Evolutionary conservation across 805 yeast genomes (phyloP).

Genomic region (Trichomonascus vanleenenianus): DNA sequence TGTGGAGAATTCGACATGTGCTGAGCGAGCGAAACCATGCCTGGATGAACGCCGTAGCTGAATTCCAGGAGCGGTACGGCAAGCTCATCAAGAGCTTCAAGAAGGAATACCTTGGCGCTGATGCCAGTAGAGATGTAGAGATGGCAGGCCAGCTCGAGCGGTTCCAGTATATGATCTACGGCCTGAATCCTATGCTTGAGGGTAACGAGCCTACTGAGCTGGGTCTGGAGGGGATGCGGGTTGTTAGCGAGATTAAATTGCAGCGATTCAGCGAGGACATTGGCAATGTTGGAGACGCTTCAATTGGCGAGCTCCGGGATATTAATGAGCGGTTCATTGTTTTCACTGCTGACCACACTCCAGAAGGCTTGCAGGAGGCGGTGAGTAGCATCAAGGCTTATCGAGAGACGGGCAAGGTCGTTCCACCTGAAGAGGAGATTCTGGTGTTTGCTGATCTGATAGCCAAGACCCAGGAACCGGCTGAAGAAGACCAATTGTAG

Average conservation of each 20-base stretch:
- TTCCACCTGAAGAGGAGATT: conserved; percentile 17
- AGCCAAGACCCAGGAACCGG: no score
- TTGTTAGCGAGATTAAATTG: conserved; percentile 61
- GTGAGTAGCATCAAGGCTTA: conserved; percentile 37
- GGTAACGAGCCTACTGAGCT: conserved; percentile 50
- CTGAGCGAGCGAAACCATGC: conserved; percentile 78
- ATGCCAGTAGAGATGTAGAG: conserved; percentile 47
- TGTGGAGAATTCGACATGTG: conserved; percentile 80
- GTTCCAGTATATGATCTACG: conserved; percentile 74
- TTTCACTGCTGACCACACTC: conserved; percentile 39
- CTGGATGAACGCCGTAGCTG: conserved; percentile 48
- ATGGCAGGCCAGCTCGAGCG: conserved; percentile 66
- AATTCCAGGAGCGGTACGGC: conserved; percentile 37
- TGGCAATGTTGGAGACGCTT: conserved; percentile 21
- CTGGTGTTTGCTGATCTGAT: conserved; percentile 24
- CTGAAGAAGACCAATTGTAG: no score
- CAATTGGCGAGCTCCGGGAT: conserved; percentile 21
- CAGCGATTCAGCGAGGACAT: conserved; percentile 38
- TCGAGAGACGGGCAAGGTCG: conserved; percentile 32
- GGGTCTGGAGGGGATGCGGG: conserved; percentile 60
- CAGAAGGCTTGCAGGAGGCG: conserved; percentile 35
- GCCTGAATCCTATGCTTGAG: conserved; percentile 66
- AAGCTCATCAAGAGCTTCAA: conserved; percentile 51
- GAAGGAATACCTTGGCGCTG: conserved; percentile 46
- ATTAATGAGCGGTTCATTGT: conserved; percentile 41